Evolutionary conservation across 495 filamentous ascomycete genomes (phyloP).

Genomic region (Neurospora africana): DNA sequence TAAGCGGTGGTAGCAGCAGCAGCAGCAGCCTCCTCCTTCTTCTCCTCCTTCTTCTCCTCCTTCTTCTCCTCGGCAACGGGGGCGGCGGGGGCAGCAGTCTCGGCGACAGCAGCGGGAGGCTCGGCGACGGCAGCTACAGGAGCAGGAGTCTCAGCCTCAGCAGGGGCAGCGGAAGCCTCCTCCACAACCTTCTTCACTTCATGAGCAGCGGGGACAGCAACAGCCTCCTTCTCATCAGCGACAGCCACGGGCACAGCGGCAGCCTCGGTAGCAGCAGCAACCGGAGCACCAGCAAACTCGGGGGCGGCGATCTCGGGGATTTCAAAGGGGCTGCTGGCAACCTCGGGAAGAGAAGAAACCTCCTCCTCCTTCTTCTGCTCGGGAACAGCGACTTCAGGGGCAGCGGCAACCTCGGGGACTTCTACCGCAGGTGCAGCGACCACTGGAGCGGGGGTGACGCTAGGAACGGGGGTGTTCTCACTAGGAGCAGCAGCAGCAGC

Average conservation of each 20-base stretch:
- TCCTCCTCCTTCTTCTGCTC: constrained; percentile 38
- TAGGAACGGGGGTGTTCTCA: neutral
- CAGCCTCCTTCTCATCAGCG: neutral
- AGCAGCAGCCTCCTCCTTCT: constrained; percentile 3
- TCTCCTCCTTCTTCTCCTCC: constrained; percentile 15
- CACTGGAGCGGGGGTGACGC: neutral
- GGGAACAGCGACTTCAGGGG: neutral
- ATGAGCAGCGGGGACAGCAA: constrained; percentile 9
- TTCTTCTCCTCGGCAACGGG: constrained; percentile 9
- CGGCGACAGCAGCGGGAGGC: neutral
- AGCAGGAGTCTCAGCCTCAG: neutral
- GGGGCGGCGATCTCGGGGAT: neutral
- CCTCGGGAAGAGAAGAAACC: constrained; percentile 21
- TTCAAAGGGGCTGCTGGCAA: constrained; percentile 8
- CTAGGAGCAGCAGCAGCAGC: neutral
- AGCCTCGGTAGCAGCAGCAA: constrained; percentile 48
- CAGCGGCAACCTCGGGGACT: neutral
- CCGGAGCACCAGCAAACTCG: constrained; percentile 37
- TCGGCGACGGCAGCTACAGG: neutral
- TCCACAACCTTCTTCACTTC: neutral
- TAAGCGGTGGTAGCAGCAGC: constrained; percentile 9
- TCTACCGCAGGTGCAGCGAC: neutral
- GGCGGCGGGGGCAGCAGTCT: constrained; percentile 2
- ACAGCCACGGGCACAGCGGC: constrained; percentile 13
- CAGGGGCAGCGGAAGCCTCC: constrained; percentile 6